Evolutionary conservation across 2,329 filamentous ascomycete species (phyloP).

Genomic region (Paecilomyces dactylethromorphus): DNA sequence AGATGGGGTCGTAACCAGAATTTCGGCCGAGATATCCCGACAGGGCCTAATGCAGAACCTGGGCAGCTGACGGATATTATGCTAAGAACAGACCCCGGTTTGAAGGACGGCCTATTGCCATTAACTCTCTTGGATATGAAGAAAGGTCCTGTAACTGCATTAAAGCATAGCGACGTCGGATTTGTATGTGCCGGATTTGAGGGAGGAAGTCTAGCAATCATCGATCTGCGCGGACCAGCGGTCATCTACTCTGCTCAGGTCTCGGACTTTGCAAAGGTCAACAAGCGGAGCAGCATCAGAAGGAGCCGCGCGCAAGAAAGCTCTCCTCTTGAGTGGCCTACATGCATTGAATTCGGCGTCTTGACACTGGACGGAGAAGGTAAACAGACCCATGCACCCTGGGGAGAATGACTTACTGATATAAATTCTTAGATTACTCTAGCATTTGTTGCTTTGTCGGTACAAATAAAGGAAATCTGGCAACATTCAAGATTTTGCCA

Average conservation of each 20-base stretch:
- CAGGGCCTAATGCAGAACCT: slow-evolving; percentile 52
- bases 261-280: slow-evolving; percentile 66
- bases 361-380: slow-evolving; percentile 88
- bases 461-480: slow-evolving; percentile 74
- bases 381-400: slow-evolving; percentile 17
- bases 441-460: slow-evolving; percentile 90
- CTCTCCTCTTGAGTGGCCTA: slow-evolving; percentile 63
- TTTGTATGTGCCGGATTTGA: slow-evolving; percentile 86
- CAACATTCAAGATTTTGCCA: slow-evolving; percentile 86
- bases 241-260: slow-evolving; percentile 72
- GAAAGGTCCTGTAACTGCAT: slow-evolving; percentile 70
- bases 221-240: slow-evolving; percentile 81
- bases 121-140: slow-evolving; percentile 75
- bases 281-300: slow-evolving; percentile 68
- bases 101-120: slow-evolving; percentile 78
- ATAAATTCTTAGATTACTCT: slow-evolving; percentile 61
- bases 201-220: slow-evolving; percentile 68
- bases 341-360: slow-evolving; percentile 81
- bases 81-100: slow-evolving; percentile 60
- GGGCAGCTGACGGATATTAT: slow-evolving; percentile 70
- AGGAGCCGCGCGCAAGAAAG: slow-evolving; percentile 45
- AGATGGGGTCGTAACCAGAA: slow-evolving; percentile 78
- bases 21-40: slow-evolving; percentile 56
- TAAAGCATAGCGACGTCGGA: slow-evolving; percentile 85
- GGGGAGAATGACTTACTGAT: background rate